These are phyloP conservation scores for Sextonia rubra DNA, from an alignment of 164 flowering plant genomes.

Conservation along the genomic window DNA sequence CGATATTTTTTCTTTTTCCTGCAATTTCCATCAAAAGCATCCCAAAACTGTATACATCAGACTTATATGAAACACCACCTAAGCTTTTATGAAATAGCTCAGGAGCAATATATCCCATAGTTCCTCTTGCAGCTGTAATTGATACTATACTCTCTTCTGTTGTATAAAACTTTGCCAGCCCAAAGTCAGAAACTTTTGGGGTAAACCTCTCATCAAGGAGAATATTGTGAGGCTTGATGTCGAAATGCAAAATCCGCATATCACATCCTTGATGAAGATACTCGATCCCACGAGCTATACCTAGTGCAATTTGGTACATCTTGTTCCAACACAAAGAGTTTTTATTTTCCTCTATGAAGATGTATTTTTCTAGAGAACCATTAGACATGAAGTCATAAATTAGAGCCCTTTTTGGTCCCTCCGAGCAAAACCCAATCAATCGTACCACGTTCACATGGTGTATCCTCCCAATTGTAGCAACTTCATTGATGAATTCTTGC, in stretches of 20 bases:
- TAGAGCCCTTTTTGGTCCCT: conserved; percentile 1
- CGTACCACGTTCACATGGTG: conserved; percentile 11
- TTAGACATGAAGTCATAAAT: conserved; percentile 16
- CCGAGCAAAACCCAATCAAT: conserved; percentile 8
- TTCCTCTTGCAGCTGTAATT: conserved; percentile 6
- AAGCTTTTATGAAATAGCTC: conserved; percentile 7
- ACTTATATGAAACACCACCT: conserved; percentile 9
- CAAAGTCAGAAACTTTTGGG: conserved; percentile 20
- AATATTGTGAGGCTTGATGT: conserved; percentile 16
- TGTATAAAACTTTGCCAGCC: conserved; percentile 11
- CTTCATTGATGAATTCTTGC: conserved; percentile 16
- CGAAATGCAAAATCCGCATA: conserved; percentile 15
- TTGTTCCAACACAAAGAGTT: neutral
- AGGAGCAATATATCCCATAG: conserved; percentile 11
- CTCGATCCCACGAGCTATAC: conserved; percentile 14
- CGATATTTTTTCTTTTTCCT: neutral
- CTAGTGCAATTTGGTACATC: conserved; percentile 4
- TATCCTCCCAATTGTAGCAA: conserved; percentile 14
- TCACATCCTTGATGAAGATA: conserved; percentile 16
- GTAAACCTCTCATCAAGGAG: conserved; percentile 8
- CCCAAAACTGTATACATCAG: conserved; percentile 10
- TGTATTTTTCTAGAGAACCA: conserved; percentile 10
- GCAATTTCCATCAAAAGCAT: conserved; percentile 8
- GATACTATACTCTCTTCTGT: neutral
- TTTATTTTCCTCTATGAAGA: neutral